Percentiles rank a stretch among this genome's conserved stretches.
These are phyloP conservation scores for Astragalus glycyphyllos DNA, from an alignment of 306 rosid genomes.

Conservation along the genomic window DNA sequence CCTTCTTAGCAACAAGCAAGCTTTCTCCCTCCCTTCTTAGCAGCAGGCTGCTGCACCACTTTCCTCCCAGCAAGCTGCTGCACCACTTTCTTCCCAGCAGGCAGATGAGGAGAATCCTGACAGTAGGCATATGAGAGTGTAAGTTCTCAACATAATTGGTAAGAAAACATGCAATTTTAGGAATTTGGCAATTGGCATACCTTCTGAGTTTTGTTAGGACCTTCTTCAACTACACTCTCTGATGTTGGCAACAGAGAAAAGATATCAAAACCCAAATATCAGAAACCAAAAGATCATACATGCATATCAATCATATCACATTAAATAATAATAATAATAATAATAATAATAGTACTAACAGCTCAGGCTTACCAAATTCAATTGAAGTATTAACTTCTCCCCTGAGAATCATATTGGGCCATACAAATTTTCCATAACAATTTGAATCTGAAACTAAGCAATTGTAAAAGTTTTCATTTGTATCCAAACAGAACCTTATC, in stretches of 20 bases:
- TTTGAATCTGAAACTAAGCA: too few relatives aligned
- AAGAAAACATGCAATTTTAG: neutral
- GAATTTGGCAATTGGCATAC: slow-evolving; percentile 44
- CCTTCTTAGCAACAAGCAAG: slow-evolving; percentile 59
- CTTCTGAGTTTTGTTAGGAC: slow-evolving; percentile 63
- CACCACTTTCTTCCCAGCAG: slow-evolving; percentile 62
- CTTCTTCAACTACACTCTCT: slow-evolving; percentile 64
- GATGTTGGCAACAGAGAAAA: slow-evolving; percentile 21
- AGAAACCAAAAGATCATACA: too few relatives aligned
- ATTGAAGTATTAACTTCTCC: slow-evolving; percentile 58
- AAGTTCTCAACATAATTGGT: slow-evolving; percentile 5
- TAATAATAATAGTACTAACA: too few relatives aligned
- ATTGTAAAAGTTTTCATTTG: too few relatives aligned
- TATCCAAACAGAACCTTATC: too few relatives aligned
- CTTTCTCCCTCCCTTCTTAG: slow-evolving; percentile 68
- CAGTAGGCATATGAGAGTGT: too few relatives aligned
- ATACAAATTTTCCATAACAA: too few relatives aligned
- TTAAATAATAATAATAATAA: too few relatives aligned
- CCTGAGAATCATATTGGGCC: too few relatives aligned
- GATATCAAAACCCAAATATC: neutral
- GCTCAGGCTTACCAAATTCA: slow-evolving; percentile 69
- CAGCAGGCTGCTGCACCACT: slow-evolving; percentile 37
- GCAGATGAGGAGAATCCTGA: slow-evolving; percentile 58
- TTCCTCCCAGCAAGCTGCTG: slow-evolving; percentile 62
- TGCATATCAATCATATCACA: neutral